Percentiles rank a stretch among this genome's conserved stretches.
Evolutionary conservation across 805 yeast genomes (phyloP).

Genomic region (Pichia kluyveri): DNA sequence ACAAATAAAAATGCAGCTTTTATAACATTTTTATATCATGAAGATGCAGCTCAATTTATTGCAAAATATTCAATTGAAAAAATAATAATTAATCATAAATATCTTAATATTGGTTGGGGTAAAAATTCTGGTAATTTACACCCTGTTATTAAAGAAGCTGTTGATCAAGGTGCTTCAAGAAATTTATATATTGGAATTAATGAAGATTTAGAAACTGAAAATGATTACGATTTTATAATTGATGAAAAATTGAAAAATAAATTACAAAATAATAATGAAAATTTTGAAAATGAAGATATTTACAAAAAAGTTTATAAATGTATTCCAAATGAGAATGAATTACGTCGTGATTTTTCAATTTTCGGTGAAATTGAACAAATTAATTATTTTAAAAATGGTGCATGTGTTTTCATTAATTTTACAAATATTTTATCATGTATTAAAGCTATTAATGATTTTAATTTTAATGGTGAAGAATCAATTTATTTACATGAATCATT

Average conservation of each 20-base stretch:
- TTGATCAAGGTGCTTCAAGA: constrained; percentile 63
- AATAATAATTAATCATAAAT: constrained; percentile 51
- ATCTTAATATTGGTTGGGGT: constrained; percentile 66
- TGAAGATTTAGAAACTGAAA: constrained; percentile 28
- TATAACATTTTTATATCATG: constrained; percentile 57
- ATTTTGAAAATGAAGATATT: constrained; percentile 2
- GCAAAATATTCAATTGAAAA: constrained; percentile 42
- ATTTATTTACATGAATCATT: constrained; percentile 30
- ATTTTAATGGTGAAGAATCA: constrained; percentile 20
- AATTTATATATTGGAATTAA: constrained; percentile 64
- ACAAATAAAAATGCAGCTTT: constrained; percentile 54
- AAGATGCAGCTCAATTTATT: constrained; percentile 58
- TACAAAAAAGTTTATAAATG: not conserved
- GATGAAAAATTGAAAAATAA: not conserved
- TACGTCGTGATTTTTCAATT: constrained; percentile 49
- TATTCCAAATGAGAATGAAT: constrained; percentile 38
- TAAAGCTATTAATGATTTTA: constrained; percentile 51
- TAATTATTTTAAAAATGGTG: constrained; percentile 57
- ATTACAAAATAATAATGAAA: not conserved
- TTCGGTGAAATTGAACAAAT: constrained; percentile 75
- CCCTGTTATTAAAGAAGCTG: constrained; percentile 49
- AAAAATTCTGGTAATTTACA: constrained; percentile 56
- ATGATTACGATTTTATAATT: constrained; percentile 18
- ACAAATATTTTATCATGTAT: constrained; percentile 56
- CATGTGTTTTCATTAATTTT: constrained; percentile 71